Base-by-base conservation (phyloP, 805 yeast genomes). In the Wickerhamomyces queroliae region DNA sequence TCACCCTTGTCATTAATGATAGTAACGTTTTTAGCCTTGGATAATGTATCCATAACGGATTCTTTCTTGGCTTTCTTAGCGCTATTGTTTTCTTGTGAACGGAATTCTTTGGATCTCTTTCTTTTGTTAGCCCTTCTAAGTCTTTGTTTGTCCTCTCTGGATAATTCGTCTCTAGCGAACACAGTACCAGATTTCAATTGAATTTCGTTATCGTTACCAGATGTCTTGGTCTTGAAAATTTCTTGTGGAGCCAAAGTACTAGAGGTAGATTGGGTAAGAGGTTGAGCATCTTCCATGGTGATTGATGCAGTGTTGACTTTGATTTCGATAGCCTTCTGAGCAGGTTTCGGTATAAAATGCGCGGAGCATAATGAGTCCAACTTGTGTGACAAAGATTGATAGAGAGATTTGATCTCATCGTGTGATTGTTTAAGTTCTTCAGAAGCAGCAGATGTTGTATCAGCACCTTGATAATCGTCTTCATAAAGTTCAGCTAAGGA, bases 281-380 rank as follows among this genome's bases (percentile, higher is more conserved):
- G 99, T 64, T 89, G 97, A 2, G 96, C 93, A 56, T 93, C 98
- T 64, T 91, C 99, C 95, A 91, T 86, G 2, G 82, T 56, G 36
- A 93, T 82, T 2, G 95, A 74, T 5, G 95, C 81, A 0, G 85
- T 72, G 41, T 90, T 83, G 28, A 89, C 87, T 58, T 83, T 87
- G 55, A 93, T 80, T 42, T 85, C 89, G 45, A 91, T 66, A 18
- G 81, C 65, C 51, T 86, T 83, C 59, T 85, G 81, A 28, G 85
- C 78, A 15, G 96, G 95, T 61, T 83, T 86, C 37, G 99, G 99
- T 44, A 89, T 75, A 66, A 83, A 93, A 59, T 89, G 95, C 47
- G 96, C 95, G n/a, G 97, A 89, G 37, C 95, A 79, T 41, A 91
- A 69, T 5, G 96, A 80, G 61, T 93, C 98, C 36, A 91, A 74